Base-by-base conservation (phyloP, 2,329 filamentous ascomycete genomes). In the Pseudonectria foliicola region DNA sequence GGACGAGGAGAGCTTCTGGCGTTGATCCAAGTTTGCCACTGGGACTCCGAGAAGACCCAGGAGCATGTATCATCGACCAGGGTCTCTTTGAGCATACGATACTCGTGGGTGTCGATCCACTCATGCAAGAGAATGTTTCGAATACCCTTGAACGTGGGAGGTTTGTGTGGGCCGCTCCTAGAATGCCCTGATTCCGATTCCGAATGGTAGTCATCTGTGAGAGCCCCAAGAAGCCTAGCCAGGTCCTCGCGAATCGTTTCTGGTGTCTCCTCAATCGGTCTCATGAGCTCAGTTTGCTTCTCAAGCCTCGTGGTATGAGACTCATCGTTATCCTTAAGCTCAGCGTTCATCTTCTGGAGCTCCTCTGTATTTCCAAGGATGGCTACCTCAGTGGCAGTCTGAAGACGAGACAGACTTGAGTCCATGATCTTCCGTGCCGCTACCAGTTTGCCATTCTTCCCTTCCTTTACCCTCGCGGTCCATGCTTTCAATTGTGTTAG, bases 281-380 rank as follows among this genome's bases (percentile, higher is more conserved):
- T 45, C 32, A 59, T 48, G 3, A 50, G 38, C 16, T 50, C 40
- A 4, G 39, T 47, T 12, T 55, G 49, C 12, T 48, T 33, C 33
- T 57, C 39, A 0, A 57, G 42, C 49, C 55, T 54, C 1, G 41
- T 40, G 0, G 37, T 38, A 1, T 59, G 55, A 1, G 38, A 38
- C 3, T 38, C 28, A 13, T 57, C 52, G 31, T 57, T 57, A 7
- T 45, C 31, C 4, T 46, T 31, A 2, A 59, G 44, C 16, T 59
- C 50, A 0, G 21, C 26, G 4, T 37, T 46, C 53, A 58, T 55
- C 3, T 41, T 49, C 15, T 50, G 45, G 4, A 48, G 37, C 13
- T 59, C 57, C 28, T 60, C 54, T 0, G 53, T 60, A 30, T 60
- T 57, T 0, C 49, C 54, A 0, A 59, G 43, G 14, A 57, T 61